Evolutionary conservation across 306 rosid species (phyloP).

Genomic region (Cucumis melo): DNA sequence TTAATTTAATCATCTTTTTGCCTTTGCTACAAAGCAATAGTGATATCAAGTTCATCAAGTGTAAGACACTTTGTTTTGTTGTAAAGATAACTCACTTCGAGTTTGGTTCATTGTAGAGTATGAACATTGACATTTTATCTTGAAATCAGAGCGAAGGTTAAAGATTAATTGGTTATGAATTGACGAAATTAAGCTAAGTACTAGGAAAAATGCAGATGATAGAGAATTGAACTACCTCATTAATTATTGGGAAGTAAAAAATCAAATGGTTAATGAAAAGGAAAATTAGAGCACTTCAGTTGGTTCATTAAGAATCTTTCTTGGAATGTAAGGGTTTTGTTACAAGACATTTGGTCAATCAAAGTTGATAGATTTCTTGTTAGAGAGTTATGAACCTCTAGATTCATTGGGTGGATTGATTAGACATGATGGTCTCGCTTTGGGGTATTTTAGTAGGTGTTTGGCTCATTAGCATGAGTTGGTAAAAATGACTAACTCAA

Average conservation of each 20-base stretch:
- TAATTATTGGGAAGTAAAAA: neutral
- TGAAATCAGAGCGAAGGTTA: neutral
- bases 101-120: neutral
- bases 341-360: neutral
- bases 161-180: neutral
- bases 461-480: too few relatives aligned
- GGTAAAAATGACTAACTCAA: too few relatives aligned
- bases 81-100: neutral
- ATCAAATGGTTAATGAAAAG: neutral
- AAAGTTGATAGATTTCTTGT: neutral
- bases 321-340: neutral
- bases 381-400: neutral
- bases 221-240: neutral
- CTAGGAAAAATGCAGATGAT: neutral
- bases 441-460: neutral
- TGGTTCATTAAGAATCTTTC: neutral
- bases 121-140: neutral
- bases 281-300: neutral
- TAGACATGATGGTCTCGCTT: neutral
- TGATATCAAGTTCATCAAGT: neutral
- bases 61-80: neutral
- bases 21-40: neutral
- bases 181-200: neutral
- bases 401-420: neutral
- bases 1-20: neutral